Evolutionary conservation across 257 asterid species (phyloP), one percentile per base, ranked within the genome.

Genomic region (Solanum chiquidenum): DNA sequence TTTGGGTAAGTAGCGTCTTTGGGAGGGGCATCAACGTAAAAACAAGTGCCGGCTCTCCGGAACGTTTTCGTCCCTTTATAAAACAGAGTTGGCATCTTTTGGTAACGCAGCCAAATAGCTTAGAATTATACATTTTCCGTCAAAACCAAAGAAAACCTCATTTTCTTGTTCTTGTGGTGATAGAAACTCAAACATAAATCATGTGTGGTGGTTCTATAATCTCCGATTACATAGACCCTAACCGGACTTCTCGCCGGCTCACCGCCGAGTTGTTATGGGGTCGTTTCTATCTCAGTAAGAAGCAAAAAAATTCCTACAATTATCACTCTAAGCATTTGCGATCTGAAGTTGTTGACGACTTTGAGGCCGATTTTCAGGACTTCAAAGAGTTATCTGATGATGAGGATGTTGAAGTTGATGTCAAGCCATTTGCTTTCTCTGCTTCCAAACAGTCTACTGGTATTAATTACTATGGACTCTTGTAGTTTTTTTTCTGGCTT

Each of bases 161-260:
- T 76, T 2, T 40, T 16, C 20, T 33, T 5, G 3, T 76, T 23
- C 6, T 8, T 60, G 27, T 42, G 13, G 66, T 9, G 66, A 44
- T 18, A 13, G 35, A 77, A 34, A 46, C 55, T 13, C 55, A 46
- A 1, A 80, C 55, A 82, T 16, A 75, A 74, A 90, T 90, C 72
- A 93, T 97, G 99, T 97, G 99, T 91, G 99, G 99, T 10, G 99
- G 99, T 88, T 95, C 99, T 21, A 94, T 95, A 42, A 95, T 96
- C 44, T 92, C 99, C 58, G 98, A 94, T 27, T 75, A 87, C 25
- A 83, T 85, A 64, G 88, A 91, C 87, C 96, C 96, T 84, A 92
- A 83, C 93, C 92, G 93, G 58, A 80, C 94, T 68, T 94, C 98
- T 46, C 93, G 94, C 76, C 91, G 94, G 88, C 92, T 97, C 40